These are phyloP conservation scores for Marvania coccoides DNA, from an alignment of 139 green algal species.

Conservation along the genomic window DNA sequence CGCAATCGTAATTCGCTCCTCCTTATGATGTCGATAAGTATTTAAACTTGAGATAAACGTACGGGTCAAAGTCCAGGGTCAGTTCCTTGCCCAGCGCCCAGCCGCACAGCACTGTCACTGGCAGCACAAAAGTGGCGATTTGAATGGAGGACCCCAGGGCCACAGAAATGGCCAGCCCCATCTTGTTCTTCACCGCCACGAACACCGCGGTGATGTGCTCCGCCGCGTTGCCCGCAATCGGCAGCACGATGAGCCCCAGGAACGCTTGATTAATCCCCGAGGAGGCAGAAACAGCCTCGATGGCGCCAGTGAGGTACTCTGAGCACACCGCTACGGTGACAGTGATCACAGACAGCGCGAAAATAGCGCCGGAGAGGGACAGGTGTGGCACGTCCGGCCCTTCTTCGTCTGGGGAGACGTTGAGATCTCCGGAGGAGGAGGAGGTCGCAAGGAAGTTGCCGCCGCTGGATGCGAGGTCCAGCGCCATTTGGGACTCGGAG, in stretches of 20 bases:
- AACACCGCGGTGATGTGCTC: slow-evolving; percentile 89
- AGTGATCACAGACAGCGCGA: slow-evolving; percentile 52
- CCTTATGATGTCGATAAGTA: no score
- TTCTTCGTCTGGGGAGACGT: slow-evolving; percentile 12
- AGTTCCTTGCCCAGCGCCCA: slow-evolving; percentile 66
- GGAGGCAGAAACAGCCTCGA: slow-evolving; percentile 57
- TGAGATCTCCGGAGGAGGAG: neutral
- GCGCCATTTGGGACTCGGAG: neutral
- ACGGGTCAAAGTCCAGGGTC: slow-evolving; percentile 63
- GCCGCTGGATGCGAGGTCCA: neutral
- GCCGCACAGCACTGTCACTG: slow-evolving; percentile 64
- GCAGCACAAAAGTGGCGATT: slow-evolving; percentile 82
- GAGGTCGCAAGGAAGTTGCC: neutral
- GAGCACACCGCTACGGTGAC: slow-evolving; percentile 59
- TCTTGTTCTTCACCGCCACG: slow-evolving; percentile 86
- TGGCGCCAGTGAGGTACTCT: slow-evolving; percentile 67
- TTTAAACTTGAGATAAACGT: slow-evolving; percentile 36
- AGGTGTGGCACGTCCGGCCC: slow-evolving; percentile 50
- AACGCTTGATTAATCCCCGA: slow-evolving; percentile 66
- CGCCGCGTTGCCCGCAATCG: slow-evolving; percentile 82
- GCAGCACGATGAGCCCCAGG: slow-evolving; percentile 75
- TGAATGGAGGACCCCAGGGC: slow-evolving; percentile 74
- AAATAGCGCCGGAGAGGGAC: slow-evolving; percentile 44
- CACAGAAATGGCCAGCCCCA: slow-evolving; percentile 83
- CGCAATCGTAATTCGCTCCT: no score